Evolutionary conservation across 495 filamentous ascomycete genomes (phyloP), one percentile per base, ranked within the genome.

Genomic region (Annulohypoxylon nitens): DNA sequence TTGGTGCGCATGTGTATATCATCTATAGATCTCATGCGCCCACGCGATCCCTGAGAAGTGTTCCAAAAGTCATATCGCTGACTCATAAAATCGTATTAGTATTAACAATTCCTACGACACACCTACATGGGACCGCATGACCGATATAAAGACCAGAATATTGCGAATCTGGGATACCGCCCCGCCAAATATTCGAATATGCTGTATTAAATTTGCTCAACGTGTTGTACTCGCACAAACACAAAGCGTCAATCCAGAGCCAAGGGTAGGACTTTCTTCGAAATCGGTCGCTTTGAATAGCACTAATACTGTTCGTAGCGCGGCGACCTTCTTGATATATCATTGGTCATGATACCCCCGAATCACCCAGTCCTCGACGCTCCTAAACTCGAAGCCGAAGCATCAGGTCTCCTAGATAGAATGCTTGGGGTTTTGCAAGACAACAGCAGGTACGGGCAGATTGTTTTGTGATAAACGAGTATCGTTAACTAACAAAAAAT

Each of bases 121-220:
- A n/a, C 83, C 88, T 57, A 88, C 89, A 59, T 99, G 96, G 96
- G 92, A 95, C 71, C 88, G 89, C 48, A 97, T 98, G 89, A 87
- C 88, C 55, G 86, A 90, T 10, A 96, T 98, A 81, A 99, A 99
- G 83, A 89, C 90, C 18, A 92, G 90, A 58, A 95, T 99, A 64
- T 80, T 98, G 67, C 89, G 87, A 54, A 88, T 94, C 78, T 97
- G 95, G 96, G 96, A 98, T 81, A 86, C 85, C 23, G 93, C 93
- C 9, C 84, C 88, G 3, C 84, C 89, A 8, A 90, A 93, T 0
- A 89, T 98, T 50, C 91, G 91, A 77, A 87, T 98, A 76, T 95
- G 93, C 85, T 98, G 96, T 81, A 92, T 98, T 86, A 99, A 99
- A 78, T 98, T 99, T 76, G 90, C 93, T 14, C 95, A 98, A 83